Evolutionary conservation across 495 filamentous ascomycete species (phyloP).

Genomic region (Penicillium roqueforti): DNA sequence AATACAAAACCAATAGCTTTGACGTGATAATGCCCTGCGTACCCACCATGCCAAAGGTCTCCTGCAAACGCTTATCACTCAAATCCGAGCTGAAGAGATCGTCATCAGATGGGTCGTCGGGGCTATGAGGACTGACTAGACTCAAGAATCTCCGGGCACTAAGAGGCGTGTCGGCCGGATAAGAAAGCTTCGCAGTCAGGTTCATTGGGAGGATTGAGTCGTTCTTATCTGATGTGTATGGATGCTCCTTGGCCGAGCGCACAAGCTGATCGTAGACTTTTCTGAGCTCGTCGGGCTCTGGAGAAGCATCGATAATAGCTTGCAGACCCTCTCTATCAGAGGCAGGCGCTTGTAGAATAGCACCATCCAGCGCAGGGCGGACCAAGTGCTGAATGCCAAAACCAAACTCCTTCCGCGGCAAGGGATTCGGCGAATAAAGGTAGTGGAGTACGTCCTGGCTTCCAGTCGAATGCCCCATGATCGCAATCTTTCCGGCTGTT

Average conservation of each 20-base stretch:
- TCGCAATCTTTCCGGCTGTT: constrained; percentile 57
- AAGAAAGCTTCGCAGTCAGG: constrained; percentile 40
- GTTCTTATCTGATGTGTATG: constrained; percentile 40
- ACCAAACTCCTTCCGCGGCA: constrained; percentile 22
- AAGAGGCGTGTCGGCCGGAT: constrained; percentile 54
- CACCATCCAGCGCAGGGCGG: constrained; percentile 62
- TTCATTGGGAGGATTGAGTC: constrained; percentile 56
- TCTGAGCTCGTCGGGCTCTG: constrained; percentile 21
- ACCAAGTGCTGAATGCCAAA: constrained; percentile 21
- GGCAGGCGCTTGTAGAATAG: constrained; percentile 76
- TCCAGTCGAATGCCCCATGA: constrained; percentile 87
- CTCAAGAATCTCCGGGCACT: constrained; percentile 57
- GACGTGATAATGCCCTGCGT: constrained; percentile 50
- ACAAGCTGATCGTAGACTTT: constrained; percentile 50
- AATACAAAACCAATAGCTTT: constrained; percentile 53
- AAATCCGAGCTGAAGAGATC: constrained; percentile 88
- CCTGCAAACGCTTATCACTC: constrained; percentile 49
- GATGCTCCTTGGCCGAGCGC: constrained; percentile 41
- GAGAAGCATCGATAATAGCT: constrained; percentile 19
- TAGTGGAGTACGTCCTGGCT: constrained; percentile 87
- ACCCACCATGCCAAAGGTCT: constrained; percentile 63
- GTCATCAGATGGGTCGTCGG: constrained; percentile 62
- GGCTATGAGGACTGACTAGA: constrained; percentile 53
- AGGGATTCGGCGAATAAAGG: constrained; percentile 40
- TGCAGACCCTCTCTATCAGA: constrained; percentile 70